phyloP scores from a whole-genome alignment of 2,329 filamentous ascomycete genomes.

The Emmonsia crescens region DNA sequence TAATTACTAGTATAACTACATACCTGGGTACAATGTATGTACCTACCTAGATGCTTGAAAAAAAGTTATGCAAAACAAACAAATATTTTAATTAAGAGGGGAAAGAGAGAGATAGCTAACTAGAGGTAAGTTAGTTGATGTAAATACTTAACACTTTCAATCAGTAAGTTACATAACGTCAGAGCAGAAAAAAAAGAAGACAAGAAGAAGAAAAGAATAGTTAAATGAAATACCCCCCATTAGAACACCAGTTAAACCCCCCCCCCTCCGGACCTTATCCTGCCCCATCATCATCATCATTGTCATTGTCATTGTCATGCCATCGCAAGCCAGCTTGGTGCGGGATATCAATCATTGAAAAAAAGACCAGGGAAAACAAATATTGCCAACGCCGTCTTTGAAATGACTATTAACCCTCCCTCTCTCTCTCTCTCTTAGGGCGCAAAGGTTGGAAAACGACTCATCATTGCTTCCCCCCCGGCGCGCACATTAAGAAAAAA shows the following conservation, averaged over 20 bases:
- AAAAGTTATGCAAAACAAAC: background rate
- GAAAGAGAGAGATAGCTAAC: background rate
- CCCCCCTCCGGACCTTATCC: background rate
- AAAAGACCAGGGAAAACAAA: background rate
- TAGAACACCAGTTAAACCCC: background rate
- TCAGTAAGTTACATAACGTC: background rate
- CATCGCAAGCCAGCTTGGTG: background rate
- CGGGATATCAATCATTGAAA: background rate
- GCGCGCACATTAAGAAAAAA: background rate
- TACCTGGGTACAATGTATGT: too few relatives aligned
- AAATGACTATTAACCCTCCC: background rate
- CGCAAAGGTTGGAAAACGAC: too few relatives aligned
- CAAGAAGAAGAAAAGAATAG: background rate
- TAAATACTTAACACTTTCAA: background rate
- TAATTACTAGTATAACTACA: too few relatives aligned
- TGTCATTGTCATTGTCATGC: background rate
- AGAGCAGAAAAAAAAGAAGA: background rate
- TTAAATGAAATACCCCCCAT: background rate
- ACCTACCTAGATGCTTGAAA: too few relatives aligned
- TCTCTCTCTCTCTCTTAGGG: too few relatives aligned
- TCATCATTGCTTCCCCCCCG: background rate
- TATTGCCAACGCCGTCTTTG: background rate
- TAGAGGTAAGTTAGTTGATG: background rate
- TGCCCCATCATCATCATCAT: background rate
- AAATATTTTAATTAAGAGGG: background rate